A percentile compares a stretch with the other conserved stretches of the same genome.
phyloP scores from a whole-genome alignment of 2,329 filamentous ascomycete species.

The Botrytis sinoallii region DNA sequence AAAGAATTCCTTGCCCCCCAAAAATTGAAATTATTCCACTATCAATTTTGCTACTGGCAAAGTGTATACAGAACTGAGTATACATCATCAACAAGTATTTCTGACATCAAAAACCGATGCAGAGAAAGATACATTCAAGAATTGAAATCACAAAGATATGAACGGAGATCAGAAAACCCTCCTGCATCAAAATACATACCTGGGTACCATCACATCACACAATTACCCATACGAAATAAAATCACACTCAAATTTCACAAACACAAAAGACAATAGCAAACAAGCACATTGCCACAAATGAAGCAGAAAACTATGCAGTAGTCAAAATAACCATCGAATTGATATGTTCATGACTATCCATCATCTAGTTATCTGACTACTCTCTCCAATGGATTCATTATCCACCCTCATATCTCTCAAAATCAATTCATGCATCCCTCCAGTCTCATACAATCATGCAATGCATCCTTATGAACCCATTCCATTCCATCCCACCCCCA shows the following conservation, averaged over 20 bases:
- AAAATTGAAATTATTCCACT: background rate
- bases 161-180: background rate
- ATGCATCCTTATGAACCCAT: constrained; percentile 17
- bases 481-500: constrained; percentile 15
- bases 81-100: background rate
- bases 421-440: constrained; percentile 13
- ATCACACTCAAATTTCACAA: background rate
- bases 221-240: background rate
- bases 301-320: background rate
- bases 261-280: background rate
- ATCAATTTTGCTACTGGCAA: background rate
- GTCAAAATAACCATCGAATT: constrained; percentile 6
- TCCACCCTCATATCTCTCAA: constrained; percentile 7
- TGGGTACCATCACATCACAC: background rate
- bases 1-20: background rate
- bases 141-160: background rate
- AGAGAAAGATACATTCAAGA: background rate
- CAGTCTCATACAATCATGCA: constrained; percentile 16
- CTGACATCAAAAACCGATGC: background rate
- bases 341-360: constrained; percentile 14
- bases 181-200: background rate
- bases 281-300: background rate
- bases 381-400: constrained; percentile 8
- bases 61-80: background rate
- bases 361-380: background rate